Evolutionary conservation across 1,284 basidiomycete genomes (phyloP), one percentile per base, ranked within the genome.

Genomic region (Moniliophthora roreri): DNA sequence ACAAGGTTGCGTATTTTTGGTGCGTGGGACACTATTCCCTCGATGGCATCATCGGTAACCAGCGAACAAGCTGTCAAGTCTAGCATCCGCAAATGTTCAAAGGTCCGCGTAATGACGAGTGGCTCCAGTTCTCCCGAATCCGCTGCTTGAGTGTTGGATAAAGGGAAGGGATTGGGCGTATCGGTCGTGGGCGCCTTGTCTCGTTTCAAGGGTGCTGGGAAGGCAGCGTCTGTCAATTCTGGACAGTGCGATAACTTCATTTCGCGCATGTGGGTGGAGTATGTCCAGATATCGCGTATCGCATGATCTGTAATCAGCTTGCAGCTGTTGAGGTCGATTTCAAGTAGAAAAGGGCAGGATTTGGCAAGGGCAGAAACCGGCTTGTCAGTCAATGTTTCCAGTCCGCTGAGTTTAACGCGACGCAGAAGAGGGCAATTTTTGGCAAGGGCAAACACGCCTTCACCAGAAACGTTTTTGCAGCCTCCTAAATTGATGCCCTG

Each of bases 401-500:
- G 80, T 52, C 85, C 84, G 60, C 84, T 87, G 44, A 98, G 78
- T 69, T 98, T 98, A 69, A 97, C 89, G 65, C 95, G 81, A 44
- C 95, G 85, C 39, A 99, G 80, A 39, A 88, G 74, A 11, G 84
- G 84, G 66, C 91, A 94, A 51, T 84, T 77, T 36, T 71, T 65
- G 0, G 95, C 95, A 21, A 99, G 78, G 1, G 87, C 85, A 48
- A 85, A 69, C 28, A 99, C 73, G 4, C 91, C 93, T 21, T 77
- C 69, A 63, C 96, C 91, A 9, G 92, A 89, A 37, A 99, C 81
- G 54, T 80, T 78, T 61, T 81, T 86, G 75, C 97, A 99, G 6
- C 88, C 89, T 21, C 85, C 84, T 40, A 99, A 75, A 68, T 98
- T 99, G 68, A 98, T 86, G 36, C 96, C 97, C 67, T 98, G 97